Base-by-base conservation (phyloP, 2,329 filamentous ascomycete species). In the Scortechinia acanthostroma region DNA sequence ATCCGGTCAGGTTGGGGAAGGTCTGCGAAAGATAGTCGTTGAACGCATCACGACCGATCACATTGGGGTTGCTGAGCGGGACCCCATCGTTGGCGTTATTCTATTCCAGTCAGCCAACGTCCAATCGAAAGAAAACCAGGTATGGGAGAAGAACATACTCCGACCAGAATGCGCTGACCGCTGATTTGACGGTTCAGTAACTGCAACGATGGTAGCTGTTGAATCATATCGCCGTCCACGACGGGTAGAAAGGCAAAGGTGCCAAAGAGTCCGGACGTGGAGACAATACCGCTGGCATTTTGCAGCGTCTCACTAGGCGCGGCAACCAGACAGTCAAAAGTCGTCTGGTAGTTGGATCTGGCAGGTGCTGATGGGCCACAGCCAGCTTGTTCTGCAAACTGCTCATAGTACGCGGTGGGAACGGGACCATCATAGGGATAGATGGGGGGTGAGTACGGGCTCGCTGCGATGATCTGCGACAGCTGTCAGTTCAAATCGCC, bases 11-110 rank as follows among this genome's bases (percentile, higher is more conserved):
- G 17, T 50, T 53, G 3, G 63, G 63, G 47, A 67, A 66, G 25
- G 56, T 58, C 0, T 43, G 42, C 3, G 53, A 49, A 22, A 69
- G 50, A 47, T 61, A 67, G 16, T 25, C 46, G 15, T 52, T 37
- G 10, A 68, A 61, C 4, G 55, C 53, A 2, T 50, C 43, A 42
- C 60, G 48, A 13, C 50, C 63, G 2, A 49, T 55, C 44, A 69
- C 59, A 42, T 49, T 54, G n/a, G 58, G 60, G 0, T 64, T 62
- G 0, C 60, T 60, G 43, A 70, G 67, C 1, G 50, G 42, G 2
- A 57, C 50, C 0, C 59, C 66, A 45, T 71, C 67, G 44, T 68
- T 60, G 20, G 57, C 60, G 46, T 64, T 66, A 48, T 61, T 62
- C 44, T 62, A 42, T 40, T 35, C 20, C n/a, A 33, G 30, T 35